Conservation (phyloP, 345 rosid genomes). For the Psidium friedrichsthalianum region DNA sequence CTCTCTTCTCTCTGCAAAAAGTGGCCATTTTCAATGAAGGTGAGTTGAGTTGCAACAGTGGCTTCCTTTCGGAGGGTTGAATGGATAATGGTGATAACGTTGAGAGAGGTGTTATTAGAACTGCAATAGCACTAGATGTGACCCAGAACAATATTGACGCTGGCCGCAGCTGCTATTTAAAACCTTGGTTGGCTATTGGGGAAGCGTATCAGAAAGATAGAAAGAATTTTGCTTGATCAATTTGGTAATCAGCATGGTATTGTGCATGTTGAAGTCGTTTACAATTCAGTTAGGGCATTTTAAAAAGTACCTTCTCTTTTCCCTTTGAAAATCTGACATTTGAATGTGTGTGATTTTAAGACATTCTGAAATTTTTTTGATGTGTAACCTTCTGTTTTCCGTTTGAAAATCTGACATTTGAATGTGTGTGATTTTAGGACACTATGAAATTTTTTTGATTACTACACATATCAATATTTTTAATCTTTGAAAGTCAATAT, state of each 20-base stretch:
- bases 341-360: neutral
- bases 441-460: neutral
- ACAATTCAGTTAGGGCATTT: neutral
- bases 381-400: neutral
- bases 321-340: neutral
- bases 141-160: neutral
- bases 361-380: neutral
- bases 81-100: neutral
- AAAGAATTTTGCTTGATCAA: neutral
- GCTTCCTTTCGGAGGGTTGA: neutral
- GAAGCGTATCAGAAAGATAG: neutral
- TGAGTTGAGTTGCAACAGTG: neutral
- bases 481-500: neutral
- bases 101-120: neutral
- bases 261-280: neutral
- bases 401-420: neutral
- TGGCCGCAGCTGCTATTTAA: neutral
- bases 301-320: neutral
- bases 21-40: neutral
- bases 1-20: neutral
- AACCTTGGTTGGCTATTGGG: neutral
- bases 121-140: neutral
- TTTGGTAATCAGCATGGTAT: neutral
- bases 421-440: neutral
- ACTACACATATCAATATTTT: neutral